A percentile compares a stretch with the other conserved stretches of the same genome.
These are phyloP conservation scores for Biscogniauxia marginata DNA, from an alignment of 2,329 filamentous ascomycete genomes.

Conservation along the genomic window DNA sequence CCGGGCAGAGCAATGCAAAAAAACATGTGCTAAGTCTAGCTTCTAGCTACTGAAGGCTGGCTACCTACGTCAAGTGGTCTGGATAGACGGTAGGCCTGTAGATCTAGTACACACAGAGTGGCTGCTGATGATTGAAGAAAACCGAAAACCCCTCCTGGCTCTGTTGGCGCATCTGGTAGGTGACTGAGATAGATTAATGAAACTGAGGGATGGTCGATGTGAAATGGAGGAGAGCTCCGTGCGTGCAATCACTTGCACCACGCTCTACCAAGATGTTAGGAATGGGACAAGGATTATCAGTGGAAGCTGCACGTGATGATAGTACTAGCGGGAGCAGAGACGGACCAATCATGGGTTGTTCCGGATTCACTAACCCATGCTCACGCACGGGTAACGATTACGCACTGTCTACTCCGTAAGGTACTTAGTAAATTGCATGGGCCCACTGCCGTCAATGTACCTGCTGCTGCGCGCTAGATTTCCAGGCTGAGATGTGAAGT, in stretches of 20 bases:
- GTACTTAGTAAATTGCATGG: not conserved
- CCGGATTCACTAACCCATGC: not conserved
- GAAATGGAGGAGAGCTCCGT: not conserved
- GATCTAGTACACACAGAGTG: not conserved
- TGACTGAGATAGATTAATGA: not conserved
- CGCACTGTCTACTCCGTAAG: not conserved
- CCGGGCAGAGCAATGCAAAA: conserved; percentile 13
- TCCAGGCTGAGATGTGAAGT: conserved; percentile 1
- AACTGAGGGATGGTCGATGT: not conserved
- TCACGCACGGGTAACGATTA: too few relatives aligned
- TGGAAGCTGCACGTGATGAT: not conserved
- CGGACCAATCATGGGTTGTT: not conserved
- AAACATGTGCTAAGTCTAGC: conserved; percentile 11
- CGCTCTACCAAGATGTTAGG: not conserved
- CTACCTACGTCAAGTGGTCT: conserved; percentile 2
- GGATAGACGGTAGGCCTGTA: not conserved
- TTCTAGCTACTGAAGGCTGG: conserved; percentile 5
- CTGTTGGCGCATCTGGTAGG: not conserved
- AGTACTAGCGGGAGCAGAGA: not conserved
- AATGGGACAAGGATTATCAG: not conserved
- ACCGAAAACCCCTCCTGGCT: not conserved
- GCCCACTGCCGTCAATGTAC: not conserved
- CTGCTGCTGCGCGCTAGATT: conserved; percentile 11
- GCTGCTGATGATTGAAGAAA: not conserved
- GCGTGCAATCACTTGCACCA: not conserved